Evolutionary conservation across 257 asterid genomes (phyloP), one percentile per base, ranked within the genome.

Genomic region (Asclepias syriaca): DNA sequence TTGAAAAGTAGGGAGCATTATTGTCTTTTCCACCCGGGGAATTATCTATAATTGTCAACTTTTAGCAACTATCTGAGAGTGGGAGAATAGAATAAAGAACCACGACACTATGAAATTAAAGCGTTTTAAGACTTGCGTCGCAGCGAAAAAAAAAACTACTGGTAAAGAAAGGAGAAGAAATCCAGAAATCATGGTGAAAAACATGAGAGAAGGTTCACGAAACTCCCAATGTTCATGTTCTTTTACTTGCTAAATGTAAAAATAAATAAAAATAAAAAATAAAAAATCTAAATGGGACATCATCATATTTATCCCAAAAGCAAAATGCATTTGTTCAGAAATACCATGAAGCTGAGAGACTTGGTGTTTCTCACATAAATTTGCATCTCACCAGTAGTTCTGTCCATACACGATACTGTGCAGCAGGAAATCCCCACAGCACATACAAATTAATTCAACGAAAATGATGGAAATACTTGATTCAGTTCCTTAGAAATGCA

Each of bases 401-500:
- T 45, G n/a, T 34, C 19, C 55, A 67, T 49, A 65, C 40, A 57
- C 0, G 39, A 48, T 21, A 39, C 48, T 32, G 54, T 53, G 69
- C 60, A 57, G 8, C 60, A 57, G 8, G 51, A 5, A 68, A 37
- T 57, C 18, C 64, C 64, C 45, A 46, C 4, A 32, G 32, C 45
- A 22, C 56, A 64, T 56, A 22, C 69, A 43, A 64, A 73, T 55
- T 65, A 22, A 49, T 15, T 60, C 74, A 71, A 66, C 66, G 43
- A 27, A 34, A 34, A 50, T 29, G 18, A 56, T 2, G 6, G 15
- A 27, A 64, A 49, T 48, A 61, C 34, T 55, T 66, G 57, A 55
- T 58, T 87, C 84, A 89, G 86, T 75, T 91, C 82, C 95, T 90
- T 51, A 84, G 90, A 84, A 91, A 94, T 19, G 96, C 99, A 69